Evolutionary conservation across 2,329 filamentous ascomycete genomes (phyloP).

Genomic region (Didymellaceae sp.): DNA sequence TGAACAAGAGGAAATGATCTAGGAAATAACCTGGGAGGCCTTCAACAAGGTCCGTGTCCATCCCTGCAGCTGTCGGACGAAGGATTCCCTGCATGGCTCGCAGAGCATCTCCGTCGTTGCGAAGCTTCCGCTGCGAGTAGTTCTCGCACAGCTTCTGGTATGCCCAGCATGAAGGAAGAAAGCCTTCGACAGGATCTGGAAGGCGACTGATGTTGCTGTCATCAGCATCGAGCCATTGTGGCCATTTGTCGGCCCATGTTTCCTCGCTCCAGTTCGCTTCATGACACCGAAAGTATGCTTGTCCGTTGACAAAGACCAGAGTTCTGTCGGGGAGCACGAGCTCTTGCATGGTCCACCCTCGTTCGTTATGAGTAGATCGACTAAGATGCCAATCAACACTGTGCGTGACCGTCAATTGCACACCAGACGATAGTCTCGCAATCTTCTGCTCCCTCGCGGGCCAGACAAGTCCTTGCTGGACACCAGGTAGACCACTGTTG

Average conservation of each 20-base stretch:
- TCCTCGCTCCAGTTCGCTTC: conserved; percentile 11
- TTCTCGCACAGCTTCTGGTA: conserved; percentile 14
- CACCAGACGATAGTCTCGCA: neutral
- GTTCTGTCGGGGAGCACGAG: conserved; percentile 2
- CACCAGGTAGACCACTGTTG: conserved; percentile 5
- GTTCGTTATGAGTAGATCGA: conserved; percentile 5
- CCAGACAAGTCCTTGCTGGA: neutral
- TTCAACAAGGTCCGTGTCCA: conserved; percentile 3
- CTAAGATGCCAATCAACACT: conserved; percentile 8
- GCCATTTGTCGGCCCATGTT: conserved; percentile 8
- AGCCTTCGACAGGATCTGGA: conserved; percentile 1
- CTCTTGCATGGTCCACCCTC: conserved; percentile 12
- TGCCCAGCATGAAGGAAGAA: conserved; percentile 6
- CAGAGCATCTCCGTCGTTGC: conserved; percentile 8
- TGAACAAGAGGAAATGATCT: conserved; percentile 10
- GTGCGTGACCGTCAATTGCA: neutral
- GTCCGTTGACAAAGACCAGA: conserved; percentile 7
- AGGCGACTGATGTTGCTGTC: conserved; percentile 12
- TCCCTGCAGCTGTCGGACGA: neutral
- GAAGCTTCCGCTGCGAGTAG: conserved; percentile 6
- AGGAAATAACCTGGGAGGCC: conserved; percentile 9
- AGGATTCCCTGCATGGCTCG: neutral
- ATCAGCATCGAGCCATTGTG: conserved; percentile 6
- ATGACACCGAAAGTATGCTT: conserved; percentile 9
- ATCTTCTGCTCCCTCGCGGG: neutral